Base-by-base conservation (phyloP, 495 filamentous ascomycete species). In the Hyaloscypha finlandica region DNA sequence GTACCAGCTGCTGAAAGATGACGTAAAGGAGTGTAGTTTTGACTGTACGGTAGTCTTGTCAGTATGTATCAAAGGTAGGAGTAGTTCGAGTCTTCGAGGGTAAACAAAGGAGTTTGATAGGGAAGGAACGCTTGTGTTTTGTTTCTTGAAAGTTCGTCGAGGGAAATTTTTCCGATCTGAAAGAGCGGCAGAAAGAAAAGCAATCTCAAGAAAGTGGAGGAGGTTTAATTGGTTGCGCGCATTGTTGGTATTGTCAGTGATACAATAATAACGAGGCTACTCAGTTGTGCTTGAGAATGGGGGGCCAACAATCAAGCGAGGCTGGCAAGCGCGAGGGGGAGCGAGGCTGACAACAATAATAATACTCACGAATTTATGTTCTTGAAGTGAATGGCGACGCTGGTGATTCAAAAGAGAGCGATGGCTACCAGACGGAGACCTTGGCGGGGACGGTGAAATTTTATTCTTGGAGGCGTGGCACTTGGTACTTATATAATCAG, bases 1-100 rank as follows among this genome's bases (percentile, higher is more conserved):
- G 70, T 59, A 68, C 72, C 72, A 70, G 70, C 69, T 70, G 63
- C 65, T 72, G 31, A 57, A 68, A 25, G 64, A 70, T 68, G 70
- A 29, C 66, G 53, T 61, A 61, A 74, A 74, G 16, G 72, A 71
- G 45, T 70, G 69, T 74, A 53, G 1, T 48, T 14, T 16, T 45
- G 61, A 63, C 66, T 71, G 52, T 45, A 16, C 8, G 22, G 29
- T 8, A 37, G 29, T 29, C 11, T 55, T 45, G 66, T 71, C 55
- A 71, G 66, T 61, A 19, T 60, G 51, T 51, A 33, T 67, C n/a
- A 22, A 31, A 54, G 37, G 33, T 59, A 59, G 48, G 14, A 63
- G 16, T 45, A 5, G 25, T n/a, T 56, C 8, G 45, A 56, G 37
- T 14, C 29, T 20, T 61, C 25, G 33, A 22, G 39, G 51, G 39